Evolutionary conservation across 768 basidiomycete species (phyloP).

Genomic region (Russula sp.): DNA sequence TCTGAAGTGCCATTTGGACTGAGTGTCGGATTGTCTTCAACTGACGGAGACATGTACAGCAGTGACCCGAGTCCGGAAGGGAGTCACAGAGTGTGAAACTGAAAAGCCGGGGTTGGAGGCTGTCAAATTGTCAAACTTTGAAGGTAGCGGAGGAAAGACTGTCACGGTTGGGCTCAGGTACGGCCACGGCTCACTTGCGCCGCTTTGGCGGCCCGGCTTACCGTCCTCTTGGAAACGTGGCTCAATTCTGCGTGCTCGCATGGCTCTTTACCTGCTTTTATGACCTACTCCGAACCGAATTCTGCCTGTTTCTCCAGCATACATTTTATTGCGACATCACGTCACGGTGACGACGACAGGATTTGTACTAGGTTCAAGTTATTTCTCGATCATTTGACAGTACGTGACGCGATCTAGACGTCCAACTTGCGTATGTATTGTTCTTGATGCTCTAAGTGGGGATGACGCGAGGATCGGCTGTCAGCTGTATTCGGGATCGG

Average conservation of each 20-base stretch:
- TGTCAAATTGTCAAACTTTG: conserved; percentile 12
- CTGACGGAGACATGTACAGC: conserved; percentile 24
- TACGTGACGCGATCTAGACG: neutral
- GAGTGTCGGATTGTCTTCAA: conserved; percentile 10
- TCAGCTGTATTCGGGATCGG: neutral
- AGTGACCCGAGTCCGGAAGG: conserved; percentile 9
- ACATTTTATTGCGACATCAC: no score
- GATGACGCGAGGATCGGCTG: neutral
- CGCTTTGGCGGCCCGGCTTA: conserved; percentile 8
- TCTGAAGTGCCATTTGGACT: neutral
- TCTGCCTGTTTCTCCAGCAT: no score
- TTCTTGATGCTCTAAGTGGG: neutral
- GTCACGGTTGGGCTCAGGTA: neutral
- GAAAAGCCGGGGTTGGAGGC: neutral
- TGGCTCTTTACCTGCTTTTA: no score
- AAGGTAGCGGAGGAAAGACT: neutral
- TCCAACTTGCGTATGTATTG: neutral
- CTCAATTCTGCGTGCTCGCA: no score
- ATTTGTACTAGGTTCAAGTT: neutral
- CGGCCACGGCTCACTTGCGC: neutral
- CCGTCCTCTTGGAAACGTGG: neutral
- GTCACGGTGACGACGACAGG: no score
- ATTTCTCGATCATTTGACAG: neutral
- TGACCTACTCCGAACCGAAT: no score
- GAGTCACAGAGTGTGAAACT: neutral